These are phyloP conservation scores for Nakaseomyces kungkrabaensis DNA, from an alignment of 1,139 yeast species.

Conservation along the genomic window DNA sequence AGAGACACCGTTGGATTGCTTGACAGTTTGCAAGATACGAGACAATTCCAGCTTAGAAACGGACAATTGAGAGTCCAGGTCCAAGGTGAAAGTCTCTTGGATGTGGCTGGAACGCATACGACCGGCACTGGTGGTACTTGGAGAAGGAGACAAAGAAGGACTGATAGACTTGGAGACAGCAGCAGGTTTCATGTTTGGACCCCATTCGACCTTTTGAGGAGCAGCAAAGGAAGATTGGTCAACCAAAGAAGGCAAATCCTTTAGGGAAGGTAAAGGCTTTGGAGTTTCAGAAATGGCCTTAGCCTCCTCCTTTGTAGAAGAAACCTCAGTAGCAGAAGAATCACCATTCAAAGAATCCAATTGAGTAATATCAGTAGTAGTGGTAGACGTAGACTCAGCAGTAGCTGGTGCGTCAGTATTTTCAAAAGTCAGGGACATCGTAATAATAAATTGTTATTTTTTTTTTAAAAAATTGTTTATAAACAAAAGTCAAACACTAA, in stretches of 20 bases:
- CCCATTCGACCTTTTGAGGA: conserved; percentile 33
- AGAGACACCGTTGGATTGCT: conserved; percentile 51
- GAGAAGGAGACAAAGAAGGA: conserved; percentile 20
- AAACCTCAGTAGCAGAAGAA: conserved; percentile 3
- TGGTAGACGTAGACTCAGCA: conserved; percentile 1
- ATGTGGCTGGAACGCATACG: conserved; percentile 39
- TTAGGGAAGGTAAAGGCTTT: conserved; percentile 35
- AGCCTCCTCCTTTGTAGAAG: conserved; percentile 6
- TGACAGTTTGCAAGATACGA: conserved; percentile 53
- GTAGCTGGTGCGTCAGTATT: background rate
- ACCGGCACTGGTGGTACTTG: conserved; percentile 19
- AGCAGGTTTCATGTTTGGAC: conserved; percentile 36
- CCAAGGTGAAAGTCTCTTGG: conserved; percentile 68
- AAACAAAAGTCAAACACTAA: background rate
- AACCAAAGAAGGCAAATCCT: conserved; percentile 69
- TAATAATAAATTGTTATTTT: background rate
- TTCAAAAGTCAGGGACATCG: conserved; percentile 1
- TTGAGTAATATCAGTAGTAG: conserved; percentile 3
- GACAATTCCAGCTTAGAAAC: conserved; percentile 56
- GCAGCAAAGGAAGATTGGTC: conserved; percentile 35
- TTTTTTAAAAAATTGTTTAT: background rate
- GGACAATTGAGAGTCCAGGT: conserved; percentile 54
- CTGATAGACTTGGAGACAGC: conserved; percentile 29
- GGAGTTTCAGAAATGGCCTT: background rate
- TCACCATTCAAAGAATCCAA: conserved; percentile 1